Percentiles rank a stretch among this genome's conserved stretches.
Conservation (phyloP, 2,329 filamentous ascomycete species). For the Elsinoe necatrix region DNA sequence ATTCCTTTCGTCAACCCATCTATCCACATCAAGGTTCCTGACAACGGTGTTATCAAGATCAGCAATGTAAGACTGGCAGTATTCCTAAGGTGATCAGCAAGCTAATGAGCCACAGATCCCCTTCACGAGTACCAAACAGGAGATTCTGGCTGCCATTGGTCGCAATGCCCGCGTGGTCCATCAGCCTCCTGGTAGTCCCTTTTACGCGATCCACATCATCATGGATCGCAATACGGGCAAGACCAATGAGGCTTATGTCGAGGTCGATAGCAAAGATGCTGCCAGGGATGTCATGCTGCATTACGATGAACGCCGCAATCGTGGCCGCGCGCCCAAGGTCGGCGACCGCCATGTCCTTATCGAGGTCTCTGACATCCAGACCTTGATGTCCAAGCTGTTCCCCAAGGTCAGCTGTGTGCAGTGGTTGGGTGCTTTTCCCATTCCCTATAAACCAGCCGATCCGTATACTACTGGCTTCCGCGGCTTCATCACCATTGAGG, state of each 20-base stretch:
- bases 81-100: neutral
- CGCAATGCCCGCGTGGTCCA: constrained; percentile 34
- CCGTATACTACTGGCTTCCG: constrained; percentile 42
- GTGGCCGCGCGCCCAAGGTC: constrained; percentile 36
- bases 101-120: constrained; percentile 36
- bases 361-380: constrained; percentile 39
- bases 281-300: constrained; percentile 33
- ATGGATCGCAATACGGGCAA: constrained; percentile 51
- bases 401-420: constrained; percentile 43
- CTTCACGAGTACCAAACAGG: constrained; percentile 41
- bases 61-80: constrained; percentile 22
- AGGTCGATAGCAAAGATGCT: constrained; percentile 34
- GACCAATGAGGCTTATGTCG: constrained; percentile 47
- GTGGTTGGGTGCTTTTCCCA: constrained; percentile 35
- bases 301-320: constrained; percentile 31
- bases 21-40: neutral
- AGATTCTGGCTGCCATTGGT: constrained; percentile 42
- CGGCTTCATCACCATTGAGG: constrained; percentile 45
- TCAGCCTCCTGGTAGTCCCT: constrained; percentile 26
- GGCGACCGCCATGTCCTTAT: constrained; percentile 42
- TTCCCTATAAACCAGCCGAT: constrained; percentile 30
- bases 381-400: constrained; percentile 44
- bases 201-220: constrained; percentile 46
- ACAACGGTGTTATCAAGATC: constrained; percentile 29
- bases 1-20: constrained; percentile 25